Conservation (phyloP, 768 basidiomycete genomes). For the Termitomyces sp. region DNA sequence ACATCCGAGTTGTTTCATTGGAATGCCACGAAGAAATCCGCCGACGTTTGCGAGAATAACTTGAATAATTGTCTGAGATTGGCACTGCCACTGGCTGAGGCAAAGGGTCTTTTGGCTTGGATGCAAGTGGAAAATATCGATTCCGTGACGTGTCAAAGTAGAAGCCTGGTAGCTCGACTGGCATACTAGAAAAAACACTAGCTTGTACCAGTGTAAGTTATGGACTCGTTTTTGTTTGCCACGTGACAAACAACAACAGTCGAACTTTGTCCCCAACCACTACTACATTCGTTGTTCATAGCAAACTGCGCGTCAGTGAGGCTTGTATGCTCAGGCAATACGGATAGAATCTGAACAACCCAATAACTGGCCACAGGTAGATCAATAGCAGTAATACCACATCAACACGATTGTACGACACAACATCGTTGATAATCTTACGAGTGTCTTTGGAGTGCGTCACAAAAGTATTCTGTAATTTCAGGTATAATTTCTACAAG, state of each 20-base stretch:
- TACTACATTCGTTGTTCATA: too few species aligned
- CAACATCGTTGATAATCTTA: background rate
- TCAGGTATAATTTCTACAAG: background rate
- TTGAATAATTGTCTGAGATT: background rate
- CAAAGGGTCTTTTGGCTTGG: constrained; percentile 23
- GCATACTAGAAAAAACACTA: constrained; percentile 25
- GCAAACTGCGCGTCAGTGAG: background rate
- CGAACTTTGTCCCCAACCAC: too few species aligned
- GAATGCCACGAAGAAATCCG: constrained; percentile 13
- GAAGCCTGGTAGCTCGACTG: constrained; percentile 47
- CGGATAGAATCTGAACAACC: background rate
- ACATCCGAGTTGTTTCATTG: constrained; percentile 11
- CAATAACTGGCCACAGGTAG: background rate
- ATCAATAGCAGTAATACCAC: background rate
- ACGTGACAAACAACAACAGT: too few species aligned
- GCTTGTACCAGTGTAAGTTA: too few species aligned
- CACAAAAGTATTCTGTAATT: too few species aligned
- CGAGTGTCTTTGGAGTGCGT: too few species aligned
- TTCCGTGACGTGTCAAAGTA: constrained; percentile 47
- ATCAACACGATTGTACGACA: background rate
- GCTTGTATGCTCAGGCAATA: background rate
- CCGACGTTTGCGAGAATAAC: constrained; percentile 9
- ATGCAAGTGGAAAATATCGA: constrained; percentile 53
- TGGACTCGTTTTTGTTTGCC: background rate
- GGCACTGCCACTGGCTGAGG: background rate